Percentiles rank a stretch among this genome's conserved stretches.
These are phyloP conservation scores for Ascochyta koolunga DNA, from an alignment of 2,329 filamentous ascomycete genomes.

Conservation along the genomic window DNA sequence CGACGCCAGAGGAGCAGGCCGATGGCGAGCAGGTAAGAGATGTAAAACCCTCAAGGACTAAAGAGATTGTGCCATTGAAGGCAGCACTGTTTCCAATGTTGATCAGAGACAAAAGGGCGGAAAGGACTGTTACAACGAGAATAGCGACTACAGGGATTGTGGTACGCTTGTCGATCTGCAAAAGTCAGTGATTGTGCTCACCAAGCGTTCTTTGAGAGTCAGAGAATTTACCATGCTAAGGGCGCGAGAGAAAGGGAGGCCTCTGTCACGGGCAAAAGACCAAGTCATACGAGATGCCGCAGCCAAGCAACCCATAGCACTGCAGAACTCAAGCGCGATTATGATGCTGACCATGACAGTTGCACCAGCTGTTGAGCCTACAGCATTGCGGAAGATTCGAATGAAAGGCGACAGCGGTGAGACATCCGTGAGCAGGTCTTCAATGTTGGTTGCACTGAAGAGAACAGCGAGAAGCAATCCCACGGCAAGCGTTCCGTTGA, in stretches of 20 bases:
- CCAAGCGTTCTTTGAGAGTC: too few species aligned
- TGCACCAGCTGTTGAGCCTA: slow-evolving; percentile 47
- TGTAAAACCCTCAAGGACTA: slow-evolving; percentile 47
- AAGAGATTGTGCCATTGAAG: slow-evolving; percentile 45
- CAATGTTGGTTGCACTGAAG: slow-evolving; percentile 47
- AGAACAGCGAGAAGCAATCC: slow-evolving; percentile 51
- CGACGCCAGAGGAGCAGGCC: slow-evolving; percentile 45
- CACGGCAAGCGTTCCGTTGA: slow-evolving; percentile 51
- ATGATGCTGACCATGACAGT: slow-evolving; percentile 57
- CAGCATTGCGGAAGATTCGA: slow-evolving; percentile 53
- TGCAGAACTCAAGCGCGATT: slow-evolving; percentile 49
- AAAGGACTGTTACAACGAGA: slow-evolving; percentile 52
- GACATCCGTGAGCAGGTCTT: slow-evolving; percentile 22
- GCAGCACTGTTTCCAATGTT: slow-evolving; percentile 56
- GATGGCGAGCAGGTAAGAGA: slow-evolving; percentile 44
- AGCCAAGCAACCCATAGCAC: slow-evolving; percentile 50
- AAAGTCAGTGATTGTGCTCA: slow-evolving; percentile 12
- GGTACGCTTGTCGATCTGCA: slow-evolving; percentile 42
- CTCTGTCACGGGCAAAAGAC: slow-evolving; percentile 53
- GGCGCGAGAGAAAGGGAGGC: slow-evolving; percentile 47
- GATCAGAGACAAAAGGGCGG: slow-evolving; percentile 56
- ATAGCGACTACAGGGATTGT: slow-evolving; percentile 56
- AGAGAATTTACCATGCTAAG: slow-evolving; percentile 35
- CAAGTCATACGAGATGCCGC: slow-evolving; percentile 52
- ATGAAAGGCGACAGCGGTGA: slow-evolving; percentile 54